Base-by-base conservation (phyloP, 805 yeast genomes). In the Lachancea lanzarotensis region DNA sequence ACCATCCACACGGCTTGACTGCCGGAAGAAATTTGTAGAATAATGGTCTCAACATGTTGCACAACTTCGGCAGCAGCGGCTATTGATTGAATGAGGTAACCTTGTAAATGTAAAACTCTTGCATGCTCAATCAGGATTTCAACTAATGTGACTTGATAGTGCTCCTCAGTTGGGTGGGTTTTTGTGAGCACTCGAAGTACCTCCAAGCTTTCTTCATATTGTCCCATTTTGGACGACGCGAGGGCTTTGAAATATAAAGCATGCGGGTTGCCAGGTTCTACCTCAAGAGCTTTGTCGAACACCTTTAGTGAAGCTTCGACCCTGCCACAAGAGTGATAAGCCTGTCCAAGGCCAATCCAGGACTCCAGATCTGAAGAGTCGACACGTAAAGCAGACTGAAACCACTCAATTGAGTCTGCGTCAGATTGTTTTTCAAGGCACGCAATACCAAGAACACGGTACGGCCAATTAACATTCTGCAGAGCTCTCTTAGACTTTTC, bases 301-400 rank as follows among this genome's bases (percentile, higher is more conserved):
- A 93, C 97, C 62, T 85, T 89, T 9, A 76, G 71, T 0, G 96
- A 87, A 2, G 98, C 95, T 45, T 86, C 90, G 36, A 82, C 69
- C 49, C 96, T 73, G 2, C 98, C 98, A 62, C 93, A 79, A 20
- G 80, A 76, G 44, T 75, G 70, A 62, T 93, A 93, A 0, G 96
- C 91, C 61, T 93, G 98, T n/a, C 98, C 98, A n/a, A 93, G 69
- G 1, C 96, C 96, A 25, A 84, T 71, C 97, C 98, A 91, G 2
- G 95, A 82, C 51, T 85, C 82, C 1, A 76, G 60, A 63, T 93
- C 97, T 43, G 57, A 51, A 0, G 83, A 69, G 35, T 80, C 69
- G 51, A 84, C 68, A 49, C 97, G 73, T 40, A 93, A 69, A 1
- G 96, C 89, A 22, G 81, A 76, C 63, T 93, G 98, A 59, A 87